Base-by-base conservation (phyloP, 2,329 filamentous ascomycete species). In the Parastagonospora avenae region DNA sequence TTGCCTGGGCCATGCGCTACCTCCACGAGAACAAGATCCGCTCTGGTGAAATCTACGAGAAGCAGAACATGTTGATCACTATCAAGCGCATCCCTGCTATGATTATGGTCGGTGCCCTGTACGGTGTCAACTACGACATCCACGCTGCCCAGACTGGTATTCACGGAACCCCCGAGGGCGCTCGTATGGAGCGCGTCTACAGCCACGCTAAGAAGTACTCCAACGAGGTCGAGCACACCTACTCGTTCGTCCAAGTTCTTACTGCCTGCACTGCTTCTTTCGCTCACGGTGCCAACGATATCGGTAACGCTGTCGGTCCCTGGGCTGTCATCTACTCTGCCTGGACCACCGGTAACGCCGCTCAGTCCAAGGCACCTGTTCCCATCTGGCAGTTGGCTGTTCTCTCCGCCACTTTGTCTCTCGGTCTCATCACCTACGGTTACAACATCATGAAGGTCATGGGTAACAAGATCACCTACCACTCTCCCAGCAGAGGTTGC, bases 361-460 rank as follows among this genome's bases (percentile, higher is more conserved):
- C 83, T 11, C 77, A 77, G 2, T 73, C 85, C 59, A 89, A 90
- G 75, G 82, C 85, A 2, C 73, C 81, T 0, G 89, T 92, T 0
- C 86, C 87, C 3, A 67, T 89, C 39, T 93, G 90, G 90, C 88
- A 91, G 74, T 81, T 92, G 47, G 89, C 86, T 43, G 86, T 92
- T 14, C 77, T 89, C 10, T 80, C 85, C 24, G 71, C 79, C 1
- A 84, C 79, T 33, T 86, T 91, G 67, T 89, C 81, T 40, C 36
- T 70, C 15, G 89, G 88, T 60, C 80, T 91, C 50, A 79, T 86
- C 67, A 91, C 88, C 11, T 91, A 91, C 64, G 89, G 88, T 8
- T 91, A 91, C 78, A 91, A 91, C 79, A 91, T 91, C 76, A 91
- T 91, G 88, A 90, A 89, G 77, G 86, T 89, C 74, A 91, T 91